phyloP scores from a whole-genome alignment of 305 asterid species.

The Stenogyne calaminthoides region DNA sequence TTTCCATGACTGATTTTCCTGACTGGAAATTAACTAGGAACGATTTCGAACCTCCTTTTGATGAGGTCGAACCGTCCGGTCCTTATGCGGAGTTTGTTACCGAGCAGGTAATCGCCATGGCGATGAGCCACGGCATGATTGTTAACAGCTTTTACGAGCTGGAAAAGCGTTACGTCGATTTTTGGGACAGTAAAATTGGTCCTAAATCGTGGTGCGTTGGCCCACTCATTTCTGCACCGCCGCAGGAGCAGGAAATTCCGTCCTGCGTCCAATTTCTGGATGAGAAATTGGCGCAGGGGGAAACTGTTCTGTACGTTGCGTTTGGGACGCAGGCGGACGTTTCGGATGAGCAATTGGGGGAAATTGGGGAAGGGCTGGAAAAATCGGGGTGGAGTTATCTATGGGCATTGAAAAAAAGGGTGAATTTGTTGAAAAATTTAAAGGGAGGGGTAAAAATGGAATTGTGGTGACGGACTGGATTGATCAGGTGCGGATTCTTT shows the following conservation, averaged over 20 bases:
- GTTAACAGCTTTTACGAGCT: conserved; percentile 57
- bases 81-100: conserved; percentile 47
- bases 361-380: conserved; percentile 53
- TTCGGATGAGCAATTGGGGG: conserved; percentile 47
- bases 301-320: conserved; percentile 58
- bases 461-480: conserved; percentile 60
- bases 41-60: conserved; percentile 55
- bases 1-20: conserved; percentile 46
- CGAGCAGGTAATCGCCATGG: conserved; percentile 37
- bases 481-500: conserved; percentile 50
- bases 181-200: conserved; percentile 46
- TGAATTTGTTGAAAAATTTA: conserved; percentile 22
- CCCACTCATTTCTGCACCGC: conserved; percentile 39
- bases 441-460: conserved; percentile 42
- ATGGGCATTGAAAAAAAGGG: conserved; percentile 47
- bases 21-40: conserved; percentile 47
- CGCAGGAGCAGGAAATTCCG: neutral
- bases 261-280: conserved; percentile 48
- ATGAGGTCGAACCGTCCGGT: conserved; percentile 51
- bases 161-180: conserved; percentile 47
- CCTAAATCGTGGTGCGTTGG: conserved; percentile 63
- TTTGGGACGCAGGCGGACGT: conserved; percentile 78
- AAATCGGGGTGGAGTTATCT: conserved; percentile 49
- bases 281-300: conserved; percentile 28
- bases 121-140: conserved; percentile 52